Conservation (phyloP, 1,139 yeast species). For the Blastobotrys capitulatus region DNA sequence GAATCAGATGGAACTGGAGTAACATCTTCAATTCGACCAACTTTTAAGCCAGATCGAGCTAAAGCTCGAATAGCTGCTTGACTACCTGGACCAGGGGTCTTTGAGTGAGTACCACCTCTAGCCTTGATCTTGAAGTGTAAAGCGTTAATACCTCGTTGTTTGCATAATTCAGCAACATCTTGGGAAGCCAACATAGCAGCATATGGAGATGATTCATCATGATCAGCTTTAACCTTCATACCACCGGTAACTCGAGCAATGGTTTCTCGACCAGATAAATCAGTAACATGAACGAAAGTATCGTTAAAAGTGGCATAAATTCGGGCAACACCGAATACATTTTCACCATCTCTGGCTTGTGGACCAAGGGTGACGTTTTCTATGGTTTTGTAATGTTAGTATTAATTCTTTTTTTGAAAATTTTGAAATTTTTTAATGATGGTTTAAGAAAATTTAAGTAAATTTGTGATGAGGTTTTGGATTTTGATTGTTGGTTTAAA, state of each 20-base stretch:
- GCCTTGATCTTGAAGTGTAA: constrained; percentile 99
- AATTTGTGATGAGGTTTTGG: too few relatives aligned
- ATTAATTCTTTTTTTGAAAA: background rate
- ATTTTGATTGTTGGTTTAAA: too few relatives aligned
- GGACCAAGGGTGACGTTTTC: constrained; percentile 67
- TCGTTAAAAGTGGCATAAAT: constrained; percentile 99
- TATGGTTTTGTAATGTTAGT: background rate
- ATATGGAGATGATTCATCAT: constrained; percentile 99
- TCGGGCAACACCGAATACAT: constrained; percentile 99
- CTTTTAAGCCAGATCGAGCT: constrained; percentile 99
- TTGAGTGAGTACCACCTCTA: constrained; percentile 99
- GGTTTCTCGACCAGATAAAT: constrained; percentile 99
- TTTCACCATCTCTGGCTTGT: constrained; percentile 93
- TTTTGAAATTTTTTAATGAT: background rate
- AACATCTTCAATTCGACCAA: constrained; percentile 99
- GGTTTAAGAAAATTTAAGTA: too few relatives aligned
- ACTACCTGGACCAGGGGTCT: constrained; percentile 99
- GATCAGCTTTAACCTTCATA: constrained; percentile 99
- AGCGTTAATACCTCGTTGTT: constrained; percentile 99
- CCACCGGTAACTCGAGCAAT: constrained; percentile 99
- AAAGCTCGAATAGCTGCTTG: constrained; percentile 99
- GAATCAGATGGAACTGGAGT: constrained; percentile 99
- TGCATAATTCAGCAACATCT: constrained; percentile 98
- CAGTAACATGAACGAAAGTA: constrained; percentile 99
- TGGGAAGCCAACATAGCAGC: constrained; percentile 99